phyloP scores from a whole-genome alignment of 345 rosid species.

The Brassica incana region DNA sequence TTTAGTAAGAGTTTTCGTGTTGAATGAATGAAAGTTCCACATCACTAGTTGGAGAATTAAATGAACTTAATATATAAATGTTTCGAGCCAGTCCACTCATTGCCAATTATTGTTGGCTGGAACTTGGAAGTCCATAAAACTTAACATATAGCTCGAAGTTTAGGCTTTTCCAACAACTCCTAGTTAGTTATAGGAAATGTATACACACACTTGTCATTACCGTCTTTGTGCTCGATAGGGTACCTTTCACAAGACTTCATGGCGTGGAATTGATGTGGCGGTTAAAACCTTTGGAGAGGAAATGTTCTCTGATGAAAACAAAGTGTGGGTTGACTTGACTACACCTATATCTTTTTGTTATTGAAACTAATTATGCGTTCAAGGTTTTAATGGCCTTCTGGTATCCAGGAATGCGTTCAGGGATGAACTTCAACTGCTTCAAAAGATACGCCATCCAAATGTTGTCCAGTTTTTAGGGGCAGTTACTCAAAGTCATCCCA shows the following conservation, averaged over 20 bases:
- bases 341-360: neutral
- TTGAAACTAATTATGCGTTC: neutral
- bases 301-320: constrained; percentile 62
- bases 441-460: constrained; percentile 84
- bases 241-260: constrained; percentile 70
- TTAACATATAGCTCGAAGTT: too few species aligned
- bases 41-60: too few species aligned
- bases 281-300: constrained; percentile 81
- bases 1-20: neutral
- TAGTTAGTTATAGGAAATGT: too few species aligned
- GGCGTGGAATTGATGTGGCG: constrained; percentile 88
- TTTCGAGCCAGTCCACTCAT: too few species aligned
- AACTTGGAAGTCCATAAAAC: too few species aligned
- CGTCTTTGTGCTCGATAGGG: constrained; percentile 44
- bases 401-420: constrained; percentile 67
- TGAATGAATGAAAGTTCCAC: too few species aligned
- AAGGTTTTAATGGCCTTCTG: constrained; percentile 15
- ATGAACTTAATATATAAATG: too few species aligned
- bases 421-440: constrained; percentile 78
- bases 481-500: constrained; percentile 83
- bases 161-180: too few species aligned
- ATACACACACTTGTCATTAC: too few species aligned
- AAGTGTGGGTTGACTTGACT: constrained; percentile 60
- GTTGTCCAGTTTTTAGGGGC: constrained; percentile 91
- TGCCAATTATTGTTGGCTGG: too few species aligned